Evolutionary conservation across 345 rosid species (phyloP), one percentile per base, ranked within the genome.

Genomic region (Sonneratia alba): DNA sequence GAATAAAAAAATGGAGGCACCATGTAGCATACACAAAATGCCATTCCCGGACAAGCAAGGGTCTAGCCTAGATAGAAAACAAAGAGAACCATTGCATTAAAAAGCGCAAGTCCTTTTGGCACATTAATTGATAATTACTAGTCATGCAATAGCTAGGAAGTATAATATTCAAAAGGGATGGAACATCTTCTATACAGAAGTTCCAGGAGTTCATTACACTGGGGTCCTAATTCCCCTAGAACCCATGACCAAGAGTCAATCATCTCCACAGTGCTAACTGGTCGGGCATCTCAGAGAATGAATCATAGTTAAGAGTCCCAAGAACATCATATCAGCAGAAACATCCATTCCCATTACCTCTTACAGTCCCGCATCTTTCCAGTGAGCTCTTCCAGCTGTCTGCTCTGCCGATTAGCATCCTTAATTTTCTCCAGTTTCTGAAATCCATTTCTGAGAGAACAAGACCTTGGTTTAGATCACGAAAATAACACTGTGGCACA

Each of bases 341-440:
- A 68, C 15, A 32, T 3, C 9, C 70, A 36, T 32, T 7, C 7
- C 15, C 74, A 34, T 61, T 69, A 90, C 99, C 97, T 92, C 75
- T 95, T 95, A 72, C 99, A 95, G 36, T 92, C 99, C 22, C 92
- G 89, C 98, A 95, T 95, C 82, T 85, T 92, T 55, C 81, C 97
- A 0, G 98, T 89, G 75, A 95, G 97, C 76, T 95, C 99, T 77
- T 95, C 98, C 71, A 95, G 83, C 83, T 95, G 98, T 79, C 97
- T 88, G 72, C 94, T 88, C 78, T 90, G 94, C 76, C 99, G 86
- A 76, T 71, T 95, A 32, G 83, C 85, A 80, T 95, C 99, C 84
- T 95, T 95, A 66, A 95, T 84, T 83, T 95, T 95, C 75, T 95
- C 98, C 83, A 95, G 79, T 83, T 89, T 95, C 84, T 92, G 97